These are phyloP conservation scores for Botrytis paeoniae DNA, from an alignment of 2,329 filamentous ascomycete species.

Conservation along the genomic window DNA sequence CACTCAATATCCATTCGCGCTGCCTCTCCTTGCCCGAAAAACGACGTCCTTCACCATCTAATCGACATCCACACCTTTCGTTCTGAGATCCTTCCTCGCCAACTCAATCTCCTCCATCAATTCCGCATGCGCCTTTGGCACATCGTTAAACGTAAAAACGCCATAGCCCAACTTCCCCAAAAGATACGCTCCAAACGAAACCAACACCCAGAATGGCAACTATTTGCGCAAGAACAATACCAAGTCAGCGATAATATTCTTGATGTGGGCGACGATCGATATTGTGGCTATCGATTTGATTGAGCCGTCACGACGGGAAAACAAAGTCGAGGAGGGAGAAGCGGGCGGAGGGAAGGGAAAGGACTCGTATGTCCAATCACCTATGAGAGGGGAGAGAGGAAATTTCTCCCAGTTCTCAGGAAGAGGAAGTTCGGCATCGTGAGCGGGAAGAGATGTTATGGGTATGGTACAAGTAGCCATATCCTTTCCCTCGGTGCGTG, in stretches of 20 bases:
- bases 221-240: conserved; percentile 41
- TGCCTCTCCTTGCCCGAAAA: background rate
- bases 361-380: conserved; percentile 14
- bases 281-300: conserved; percentile 12
- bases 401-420: conserved; percentile 12
- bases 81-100: conserved; percentile 70
- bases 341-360: conserved; percentile 18
- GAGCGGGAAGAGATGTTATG: background rate
- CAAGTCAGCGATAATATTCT: conserved; percentile 16
- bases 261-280: conserved; percentile 16
- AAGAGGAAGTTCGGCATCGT: background rate
- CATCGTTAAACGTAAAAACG: conserved; percentile 94
- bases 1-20: background rate
- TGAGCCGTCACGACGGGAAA: conserved; percentile 15
- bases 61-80: conserved; percentile 64
- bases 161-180: conserved; percentile 89
- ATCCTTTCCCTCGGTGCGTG: conserved; percentile 10
- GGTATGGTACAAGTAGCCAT: conserved; percentile 13
- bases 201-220: conserved; percentile 90
- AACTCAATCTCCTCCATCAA: conserved; percentile 79
- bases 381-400: background rate
- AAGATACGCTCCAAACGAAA: conserved; percentile 88
- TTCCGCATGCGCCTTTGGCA: conserved; percentile 85
- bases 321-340: conserved; percentile 12
- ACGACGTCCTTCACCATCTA: conserved; percentile 21